A percentile compares a stretch with the other conserved stretches of the same genome.
phyloP scores from a whole-genome alignment of 2,329 filamentous ascomycete species.

The Eurotiales sp. region DNA sequence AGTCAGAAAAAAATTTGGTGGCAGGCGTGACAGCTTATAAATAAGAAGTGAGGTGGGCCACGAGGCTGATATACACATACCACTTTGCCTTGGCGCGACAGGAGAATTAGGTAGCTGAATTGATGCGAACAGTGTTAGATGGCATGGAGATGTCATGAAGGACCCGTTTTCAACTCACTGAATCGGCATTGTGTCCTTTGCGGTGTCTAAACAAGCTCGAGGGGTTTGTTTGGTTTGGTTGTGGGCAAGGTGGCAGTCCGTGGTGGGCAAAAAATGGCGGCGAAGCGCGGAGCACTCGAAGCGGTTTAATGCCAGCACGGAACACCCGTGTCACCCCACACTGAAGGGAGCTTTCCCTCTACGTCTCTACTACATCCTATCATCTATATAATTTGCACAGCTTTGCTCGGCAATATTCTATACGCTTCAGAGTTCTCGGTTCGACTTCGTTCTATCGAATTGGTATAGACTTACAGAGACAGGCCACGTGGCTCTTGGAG shows the following conservation, averaged over 20 bases:
- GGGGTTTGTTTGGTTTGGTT: conserved; percentile 12
- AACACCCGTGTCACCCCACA: conserved; percentile 3
- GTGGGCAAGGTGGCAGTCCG: conserved; percentile 14
- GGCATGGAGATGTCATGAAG: neutral
- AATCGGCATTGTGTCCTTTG: conserved; percentile 11
- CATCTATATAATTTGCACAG: no score
- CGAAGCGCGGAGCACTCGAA: conserved; percentile 4
- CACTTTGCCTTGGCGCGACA: conserved; percentile 98
- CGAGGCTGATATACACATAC: conserved; percentile 54
- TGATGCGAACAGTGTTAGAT: conserved; percentile 18
- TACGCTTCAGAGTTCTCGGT: no score
- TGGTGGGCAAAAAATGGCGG: conserved; percentile 14
- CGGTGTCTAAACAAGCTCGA: neutral
- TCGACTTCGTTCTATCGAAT: no score
- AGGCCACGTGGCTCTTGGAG: no score
- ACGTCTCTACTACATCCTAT: neutral
- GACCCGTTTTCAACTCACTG: conserved; percentile 12
- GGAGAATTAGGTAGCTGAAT: conserved; percentile 86
- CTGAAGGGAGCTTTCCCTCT: conserved; percentile 5
- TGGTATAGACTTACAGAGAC: no score
- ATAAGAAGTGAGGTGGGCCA: conserved; percentile 33
- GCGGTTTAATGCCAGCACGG: conserved; percentile 10
- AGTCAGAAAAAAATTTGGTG: conserved; percentile 36
- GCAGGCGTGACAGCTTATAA: conserved; percentile 18
- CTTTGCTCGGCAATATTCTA: no score